These are phyloP conservation scores for Skeletonema menzelii DNA, from an alignment of 108 stramenopile genomes.

Conservation along the genomic window DNA sequence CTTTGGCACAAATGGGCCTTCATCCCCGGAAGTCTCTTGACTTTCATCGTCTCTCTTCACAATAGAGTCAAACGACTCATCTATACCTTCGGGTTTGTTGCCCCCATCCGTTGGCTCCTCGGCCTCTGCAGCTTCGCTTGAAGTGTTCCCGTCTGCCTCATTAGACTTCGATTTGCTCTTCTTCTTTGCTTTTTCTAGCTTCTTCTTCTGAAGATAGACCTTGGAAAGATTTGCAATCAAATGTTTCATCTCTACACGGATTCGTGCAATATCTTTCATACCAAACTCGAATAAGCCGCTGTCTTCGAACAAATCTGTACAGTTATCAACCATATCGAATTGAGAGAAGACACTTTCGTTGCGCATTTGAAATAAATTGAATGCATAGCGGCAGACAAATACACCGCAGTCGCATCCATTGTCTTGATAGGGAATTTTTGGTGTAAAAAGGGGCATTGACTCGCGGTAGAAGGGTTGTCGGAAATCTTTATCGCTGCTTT, in stretches of 20 bases:
- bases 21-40: not conserved
- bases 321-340: constrained; percentile 41
- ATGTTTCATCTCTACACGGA: constrained; percentile 59
- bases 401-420: constrained; percentile 91
- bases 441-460: constrained; percentile 60
- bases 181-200: constrained; percentile 15
- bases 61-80: not conserved
- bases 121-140: not conserved
- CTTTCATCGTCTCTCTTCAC: not conserved
- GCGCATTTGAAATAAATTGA: constrained; percentile 62
- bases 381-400: constrained; percentile 88
- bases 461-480: constrained; percentile 7
- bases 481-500: constrained; percentile 28
- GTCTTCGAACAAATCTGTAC: not conserved
- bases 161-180: constrained; percentile 12
- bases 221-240: constrained; percentile 56
- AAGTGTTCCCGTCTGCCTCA: not conserved
- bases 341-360: constrained; percentile 14
- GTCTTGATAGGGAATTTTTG: constrained; percentile 80
- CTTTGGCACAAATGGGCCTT: not conserved
- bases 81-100: not conserved
- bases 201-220: constrained; percentile 29
- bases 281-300: not conserved
- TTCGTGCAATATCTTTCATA: constrained; percentile 66
- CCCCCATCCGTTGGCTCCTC: not conserved